Evolutionary conservation across 2,329 filamentous ascomycete genomes (phyloP), one percentile per base, ranked within the genome.

Genomic region (Orbilia javanica): DNA sequence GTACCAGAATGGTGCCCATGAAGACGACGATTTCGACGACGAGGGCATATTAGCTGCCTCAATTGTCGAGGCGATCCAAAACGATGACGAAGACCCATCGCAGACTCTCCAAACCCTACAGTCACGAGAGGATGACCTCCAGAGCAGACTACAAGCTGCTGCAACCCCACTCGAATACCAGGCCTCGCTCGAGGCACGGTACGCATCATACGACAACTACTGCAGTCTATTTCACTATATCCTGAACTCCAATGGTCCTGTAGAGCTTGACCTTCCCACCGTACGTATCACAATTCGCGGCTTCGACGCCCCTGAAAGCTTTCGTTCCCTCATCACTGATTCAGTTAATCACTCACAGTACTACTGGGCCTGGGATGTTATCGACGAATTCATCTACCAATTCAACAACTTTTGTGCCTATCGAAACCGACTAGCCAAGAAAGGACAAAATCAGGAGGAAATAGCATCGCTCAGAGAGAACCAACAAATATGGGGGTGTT

Each of bases 331-430:
- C 15, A 46, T 42, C 18, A n/a, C 27, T 52, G 22, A 15, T 11
- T n/a, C 27, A 39, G 53, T 42, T 71, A 39, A 62, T 13, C 20
- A 29, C 6, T 50, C 3, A 22, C 67, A 98, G 93, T 96, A 97
- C 87, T 97, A 95, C 88, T 99, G 96, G 96, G 96, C 96, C 48
- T 99, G 96, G 96, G 96, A 99, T 85, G 95, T 98, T 82, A 97
- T 99, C 86, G 96, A 99, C 85, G 96, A 99, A 86, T 99, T 99
- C 88, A 98, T 99, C 87, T 99, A 99, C 88, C 96, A 99, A 86
- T 99, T 99, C 89, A 97, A 99, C 88, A 96, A 94, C 76, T 99
- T 99, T 88, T 98, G 94, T 85, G 93, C 94, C 80, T 97, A 97
- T 89, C 91, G 96, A 83, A 94, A 96, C 85, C 91, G 94, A 81